Evolutionary conservation across 805 yeast genomes (phyloP), one percentile per base, ranked within the genome.

Genomic region (Cyberlindnera xishuangbannaensis): DNA sequence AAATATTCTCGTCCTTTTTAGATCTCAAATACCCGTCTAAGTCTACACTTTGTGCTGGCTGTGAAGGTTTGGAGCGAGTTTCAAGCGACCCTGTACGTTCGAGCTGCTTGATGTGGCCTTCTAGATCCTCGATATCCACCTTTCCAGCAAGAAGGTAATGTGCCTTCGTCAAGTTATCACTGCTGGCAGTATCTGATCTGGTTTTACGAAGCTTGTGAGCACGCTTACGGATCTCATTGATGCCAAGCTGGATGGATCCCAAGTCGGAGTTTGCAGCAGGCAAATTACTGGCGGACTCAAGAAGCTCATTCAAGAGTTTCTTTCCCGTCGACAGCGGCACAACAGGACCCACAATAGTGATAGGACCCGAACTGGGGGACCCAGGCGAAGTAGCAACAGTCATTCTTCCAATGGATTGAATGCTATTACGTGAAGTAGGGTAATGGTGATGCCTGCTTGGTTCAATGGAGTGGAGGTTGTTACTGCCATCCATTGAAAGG

Each of bases 121-220:
- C 87, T 25, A 88, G 76, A 37, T 85, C 92, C 47, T 85, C 95
- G 31, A 90, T 79, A 26, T 84, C 72, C 2, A 97, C 97, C 50
- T 90, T 81, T 2, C 88, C 83, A 6, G 96, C 95, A 27, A 90
- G 64, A 25, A 92, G 62, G 55, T 92, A 92, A 53, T 92, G 97
- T 2, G 84, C 92, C 48, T 77, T 79, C 3, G 86, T 79, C 49
- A 62, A 69, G 21, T 31, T 37, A 5, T 65, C 67, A 8, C 49
- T 45, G 27, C 63, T 62, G 11, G 54, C 48, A 14, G 53, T 52
- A 23, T 65, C 69, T 14, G 52, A 16, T 7, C 29, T 50, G n/a
- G 55, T 54, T 36, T 66, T 69, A 35, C 86, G 65, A 48, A 80
- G 62, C 29, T 66, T 71, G 34, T 64, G 65, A 0, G 90, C 78